Evolutionary conservation across 257 asterid genomes (phyloP).

Genomic region (Capsicum chinense): DNA sequence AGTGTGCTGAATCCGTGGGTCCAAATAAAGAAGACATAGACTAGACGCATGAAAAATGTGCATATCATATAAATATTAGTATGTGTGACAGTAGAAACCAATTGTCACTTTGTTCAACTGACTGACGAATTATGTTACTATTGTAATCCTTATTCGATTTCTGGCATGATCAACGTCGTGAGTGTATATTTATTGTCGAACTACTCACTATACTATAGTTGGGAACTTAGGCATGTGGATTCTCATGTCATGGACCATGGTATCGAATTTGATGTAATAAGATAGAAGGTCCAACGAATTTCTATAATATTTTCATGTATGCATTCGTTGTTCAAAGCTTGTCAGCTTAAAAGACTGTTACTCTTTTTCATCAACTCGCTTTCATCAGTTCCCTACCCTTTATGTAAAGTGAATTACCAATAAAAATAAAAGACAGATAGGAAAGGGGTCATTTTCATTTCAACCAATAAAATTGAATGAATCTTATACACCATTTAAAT

Average conservation of each 20-base stretch:
- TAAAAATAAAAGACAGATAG: too few relatives aligned
- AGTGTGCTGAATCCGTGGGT: background rate
- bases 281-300: too few relatives aligned
- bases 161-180: too few relatives aligned
- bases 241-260: too few relatives aligned
- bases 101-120: background rate
- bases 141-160: too few relatives aligned
- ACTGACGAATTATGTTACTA: background rate
- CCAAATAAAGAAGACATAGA: background rate
- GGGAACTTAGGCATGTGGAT: too few relatives aligned
- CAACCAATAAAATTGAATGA: background rate
- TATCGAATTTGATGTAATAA: too few relatives aligned
- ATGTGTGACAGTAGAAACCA: background rate
- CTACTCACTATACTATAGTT: too few relatives aligned
- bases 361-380: background rate
- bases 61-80: background rate
- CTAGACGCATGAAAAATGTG: background rate
- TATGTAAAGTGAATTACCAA: background rate
- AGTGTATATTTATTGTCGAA: too few relatives aligned
- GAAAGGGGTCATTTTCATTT: too few relatives aligned
- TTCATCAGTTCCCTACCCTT: too few relatives aligned
- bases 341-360: background rate
- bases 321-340: background rate
- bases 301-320: background rate
- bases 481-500: background rate